Evolutionary conservation across 2,329 filamentous ascomycete genomes (phyloP).

Genomic region (Calonectria pseudoturangicola): DNA sequence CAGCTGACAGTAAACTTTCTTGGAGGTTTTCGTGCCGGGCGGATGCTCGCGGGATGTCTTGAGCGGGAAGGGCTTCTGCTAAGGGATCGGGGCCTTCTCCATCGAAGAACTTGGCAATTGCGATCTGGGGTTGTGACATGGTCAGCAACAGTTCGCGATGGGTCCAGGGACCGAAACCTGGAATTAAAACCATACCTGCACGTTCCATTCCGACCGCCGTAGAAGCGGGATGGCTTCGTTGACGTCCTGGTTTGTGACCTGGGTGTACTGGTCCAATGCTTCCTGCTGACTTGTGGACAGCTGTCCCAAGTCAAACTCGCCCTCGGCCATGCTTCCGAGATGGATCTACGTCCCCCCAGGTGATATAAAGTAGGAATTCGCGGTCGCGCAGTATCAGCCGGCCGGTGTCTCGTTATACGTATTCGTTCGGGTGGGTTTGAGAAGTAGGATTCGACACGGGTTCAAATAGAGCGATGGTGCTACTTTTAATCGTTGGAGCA

Average conservation of each 20-base stretch:
- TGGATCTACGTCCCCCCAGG: not conserved
- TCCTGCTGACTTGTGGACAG: constrained; percentile 87
- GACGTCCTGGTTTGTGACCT: constrained; percentile 89
- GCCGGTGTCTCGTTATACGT: not conserved
- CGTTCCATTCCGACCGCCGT: constrained; percentile 94
- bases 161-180: too few species aligned
- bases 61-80: constrained; percentile 82
- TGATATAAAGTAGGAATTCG: not conserved
- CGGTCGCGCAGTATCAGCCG: constrained; percentile 7
- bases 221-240: constrained; percentile 86
- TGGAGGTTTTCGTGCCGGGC: constrained; percentile 84
- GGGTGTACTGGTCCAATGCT: constrained; percentile 90
- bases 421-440: not conserved
- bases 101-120: constrained; percentile 98
- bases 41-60: constrained; percentile 77
- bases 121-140: constrained; percentile 73
- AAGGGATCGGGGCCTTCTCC: constrained; percentile 90
- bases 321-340: constrained; percentile 58
- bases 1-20: constrained; percentile 69
- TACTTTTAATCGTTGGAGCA: constrained; percentile 21
- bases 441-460: not conserved
- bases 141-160: constrained; percentile 25
- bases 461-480: constrained; percentile 8
- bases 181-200: constrained; percentile 77
- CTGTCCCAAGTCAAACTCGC: constrained; percentile 74